Evolutionary conservation across 768 basidiomycete genomes (phyloP).

Genomic region (Hygrophorus russula): DNA sequence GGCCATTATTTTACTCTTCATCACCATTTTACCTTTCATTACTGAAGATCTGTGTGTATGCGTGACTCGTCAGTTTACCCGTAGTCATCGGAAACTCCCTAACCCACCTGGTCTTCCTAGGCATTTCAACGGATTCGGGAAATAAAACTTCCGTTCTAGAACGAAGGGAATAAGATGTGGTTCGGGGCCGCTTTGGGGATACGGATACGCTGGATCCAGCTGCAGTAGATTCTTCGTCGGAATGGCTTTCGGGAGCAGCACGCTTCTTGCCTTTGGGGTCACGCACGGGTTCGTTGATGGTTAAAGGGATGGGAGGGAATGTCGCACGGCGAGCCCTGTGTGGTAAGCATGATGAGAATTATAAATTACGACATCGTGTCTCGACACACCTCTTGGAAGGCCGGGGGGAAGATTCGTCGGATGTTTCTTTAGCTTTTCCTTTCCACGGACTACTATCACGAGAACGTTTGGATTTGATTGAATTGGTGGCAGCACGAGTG

Average conservation of each 20-base stretch:
- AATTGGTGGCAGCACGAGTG: constrained; percentile 28
- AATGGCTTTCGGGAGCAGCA: constrained; percentile 58
- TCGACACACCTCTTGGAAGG: constrained; percentile 51
- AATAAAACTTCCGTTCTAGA: constrained; percentile 33
- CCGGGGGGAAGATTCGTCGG: constrained; percentile 38
- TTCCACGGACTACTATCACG: constrained; percentile 41
- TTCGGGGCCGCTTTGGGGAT: constrained; percentile 48
- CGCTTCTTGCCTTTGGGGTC: constrained; percentile 92
- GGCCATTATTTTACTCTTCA: constrained; percentile 46
- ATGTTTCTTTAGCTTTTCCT: constrained; percentile 52
- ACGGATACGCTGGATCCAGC: constrained; percentile 33
- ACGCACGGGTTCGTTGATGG: constrained; percentile 66
- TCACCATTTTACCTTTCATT: constrained; percentile 47
- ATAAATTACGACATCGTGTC: constrained; percentile 6
- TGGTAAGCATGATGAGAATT: constrained; percentile 20
- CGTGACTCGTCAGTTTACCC: constrained; percentile 3
- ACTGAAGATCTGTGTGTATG: constrained; percentile 31
- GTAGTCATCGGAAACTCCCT: constrained; percentile 5
- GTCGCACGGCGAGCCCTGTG: constrained; percentile 53
- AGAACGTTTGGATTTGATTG: constrained; percentile 38
- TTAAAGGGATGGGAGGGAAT: constrained; percentile 27
- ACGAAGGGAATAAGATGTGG: constrained; percentile 56
- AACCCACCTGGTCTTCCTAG: constrained; percentile 60
- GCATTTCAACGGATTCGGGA: constrained; percentile 44
- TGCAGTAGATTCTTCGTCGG: constrained; percentile 52